Percentiles rank a stretch among this genome's conserved stretches.
Conservation (phyloP, 441 rosid genomes). For the Eutrema salsugineum region DNA sequence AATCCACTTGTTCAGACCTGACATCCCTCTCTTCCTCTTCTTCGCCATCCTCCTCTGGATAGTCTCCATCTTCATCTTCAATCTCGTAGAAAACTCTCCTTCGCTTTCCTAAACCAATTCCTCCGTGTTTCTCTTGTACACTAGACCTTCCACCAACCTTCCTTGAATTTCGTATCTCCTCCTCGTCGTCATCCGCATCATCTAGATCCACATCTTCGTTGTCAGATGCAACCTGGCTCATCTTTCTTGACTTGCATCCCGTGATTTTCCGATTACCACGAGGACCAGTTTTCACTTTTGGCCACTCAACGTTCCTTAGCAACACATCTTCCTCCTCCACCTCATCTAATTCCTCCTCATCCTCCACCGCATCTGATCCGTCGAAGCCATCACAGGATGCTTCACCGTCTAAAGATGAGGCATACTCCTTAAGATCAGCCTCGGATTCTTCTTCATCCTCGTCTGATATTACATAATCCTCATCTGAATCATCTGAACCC, state of each 20-base stretch:
- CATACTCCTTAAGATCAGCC: constrained; percentile 55
- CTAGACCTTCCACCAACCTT: constrained; percentile 1
- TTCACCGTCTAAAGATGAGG: constrained; percentile 50
- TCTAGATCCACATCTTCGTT: constrained; percentile 19
- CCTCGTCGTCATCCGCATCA: constrained; percentile 25
- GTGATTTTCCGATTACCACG: constrained; percentile 29
- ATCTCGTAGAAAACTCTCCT: constrained; percentile 30
- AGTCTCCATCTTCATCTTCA: constrained; percentile 31
- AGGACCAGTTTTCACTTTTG: constrained; percentile 31
- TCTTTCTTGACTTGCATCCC: constrained; percentile 18
- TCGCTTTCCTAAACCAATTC: constrained; percentile 15
- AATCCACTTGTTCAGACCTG: constrained; percentile 35
- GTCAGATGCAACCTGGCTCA: constrained; percentile 8
- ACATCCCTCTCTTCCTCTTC: constrained; percentile 35
- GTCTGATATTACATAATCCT: constrained; percentile 84
- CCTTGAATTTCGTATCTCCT: constrained; percentile 5
- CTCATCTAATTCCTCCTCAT: constrained; percentile 11
- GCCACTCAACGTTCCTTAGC: constrained; percentile 28
- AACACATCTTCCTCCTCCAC: constrained; percentile 16
- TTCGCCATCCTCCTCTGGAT: constrained; percentile 43
- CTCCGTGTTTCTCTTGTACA: neutral
- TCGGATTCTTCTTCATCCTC: constrained; percentile 67
- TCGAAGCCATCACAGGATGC: constrained; percentile 55
- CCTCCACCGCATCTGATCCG: constrained; percentile 27
- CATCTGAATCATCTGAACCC: constrained; percentile 91